Evolutionary conservation across 129 eudicot genomes (phyloP), one percentile per base, ranked within the genome.

Genomic region (Mikania micrantha): DNA sequence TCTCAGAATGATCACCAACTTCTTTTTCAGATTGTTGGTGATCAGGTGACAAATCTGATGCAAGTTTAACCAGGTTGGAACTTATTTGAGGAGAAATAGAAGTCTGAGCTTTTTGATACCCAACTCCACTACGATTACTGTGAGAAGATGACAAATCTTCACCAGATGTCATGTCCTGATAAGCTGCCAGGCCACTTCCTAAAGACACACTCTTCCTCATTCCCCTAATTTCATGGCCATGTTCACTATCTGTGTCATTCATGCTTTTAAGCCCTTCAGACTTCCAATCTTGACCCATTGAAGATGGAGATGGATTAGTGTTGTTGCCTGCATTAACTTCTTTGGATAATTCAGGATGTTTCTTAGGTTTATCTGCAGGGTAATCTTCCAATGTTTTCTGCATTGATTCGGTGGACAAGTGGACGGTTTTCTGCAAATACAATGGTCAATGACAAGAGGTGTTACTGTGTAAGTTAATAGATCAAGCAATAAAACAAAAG

Each of bases 381-480:
- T 78, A 53, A 81, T 82, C 87, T 79, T 86, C 93, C 76, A 82
- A 50, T 19, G 79, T 77, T 82, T 93, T 93, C 32, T 84, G 81
- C 99, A 89, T 82, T 77, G 84, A 70, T 79, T 88, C 96, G 25
- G 85, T 61, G 59, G 95, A 82, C 67, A 82, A 69, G 47, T 77
- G 90, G 16, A 64, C 85, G 2, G 90, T 74, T 79, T 89, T 93
- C 96, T 93, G 76, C 61, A 69, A 16, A 71, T 41, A 36, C 12
- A 40, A 45, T 5, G 32, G 77, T 81, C 83, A 81, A 69, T 64
- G 29, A 47, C 35, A 70, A 57, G 61, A 59, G n/a, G 12, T 39
- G 3, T 28, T 3, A 16, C 38, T 53, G 16, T 19, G 40, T n/a
- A 29, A 28, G 9, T 57, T 10, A 2, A 58, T 24, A 29, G 6